Percentiles rank a stretch among this genome's conserved stretches.
Evolutionary conservation across 352 stramenopile genomes (phyloP).

Genomic region (Pythium chondricola): DNA sequence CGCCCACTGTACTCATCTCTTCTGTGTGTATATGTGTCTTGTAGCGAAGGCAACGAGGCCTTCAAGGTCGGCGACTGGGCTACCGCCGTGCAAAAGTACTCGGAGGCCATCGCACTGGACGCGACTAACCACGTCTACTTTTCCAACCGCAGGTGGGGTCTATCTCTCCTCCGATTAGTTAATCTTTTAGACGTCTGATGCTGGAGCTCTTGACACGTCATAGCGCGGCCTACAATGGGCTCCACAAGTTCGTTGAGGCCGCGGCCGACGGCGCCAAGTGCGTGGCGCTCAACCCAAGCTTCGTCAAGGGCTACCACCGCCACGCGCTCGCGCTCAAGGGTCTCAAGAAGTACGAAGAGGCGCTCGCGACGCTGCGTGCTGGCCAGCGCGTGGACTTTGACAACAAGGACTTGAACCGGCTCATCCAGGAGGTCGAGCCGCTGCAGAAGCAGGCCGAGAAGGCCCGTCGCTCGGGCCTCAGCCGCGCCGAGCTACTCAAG

Average conservation of each 20-base stretch:
- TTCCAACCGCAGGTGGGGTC: slow-evolving; percentile 84
- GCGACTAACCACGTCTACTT: slow-evolving; percentile 89
- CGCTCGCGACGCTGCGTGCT: slow-evolving; percentile 61
- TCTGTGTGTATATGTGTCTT: not conserved
- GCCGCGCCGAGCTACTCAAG: slow-evolving; percentile 86
- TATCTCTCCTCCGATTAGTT: not conserved
- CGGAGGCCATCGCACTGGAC: slow-evolving; percentile 89
- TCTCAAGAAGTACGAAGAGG: slow-evolving; percentile 76
- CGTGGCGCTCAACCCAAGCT: slow-evolving; percentile 89
- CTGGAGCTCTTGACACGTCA: too few species aligned
- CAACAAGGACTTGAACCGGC: slow-evolving; percentile 78
- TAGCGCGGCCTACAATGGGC: slow-evolving; percentile 64
- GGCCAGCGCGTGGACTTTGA: slow-evolving; percentile 80
- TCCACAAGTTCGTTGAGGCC: slow-evolving; percentile 75
- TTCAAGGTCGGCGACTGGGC: slow-evolving; percentile 91
- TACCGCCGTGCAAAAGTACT: slow-evolving; percentile 90
- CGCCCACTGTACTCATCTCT: not conserved
- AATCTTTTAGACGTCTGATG: not conserved
- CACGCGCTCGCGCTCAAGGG: slow-evolving; percentile 89
- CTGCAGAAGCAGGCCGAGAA: slow-evolving; percentile 58
- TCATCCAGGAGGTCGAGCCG: slow-evolving; percentile 79
- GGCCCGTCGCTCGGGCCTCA: slow-evolving; percentile 67
- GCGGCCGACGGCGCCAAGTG: slow-evolving; percentile 84
- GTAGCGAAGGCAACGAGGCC: slow-evolving; percentile 91
- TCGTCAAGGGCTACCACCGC: slow-evolving; percentile 96